Percentiles rank a stretch among this genome's conserved stretches.
Conservation (phyloP, 2,329 filamentous ascomycete species). For the Truncatella angustata region DNA sequence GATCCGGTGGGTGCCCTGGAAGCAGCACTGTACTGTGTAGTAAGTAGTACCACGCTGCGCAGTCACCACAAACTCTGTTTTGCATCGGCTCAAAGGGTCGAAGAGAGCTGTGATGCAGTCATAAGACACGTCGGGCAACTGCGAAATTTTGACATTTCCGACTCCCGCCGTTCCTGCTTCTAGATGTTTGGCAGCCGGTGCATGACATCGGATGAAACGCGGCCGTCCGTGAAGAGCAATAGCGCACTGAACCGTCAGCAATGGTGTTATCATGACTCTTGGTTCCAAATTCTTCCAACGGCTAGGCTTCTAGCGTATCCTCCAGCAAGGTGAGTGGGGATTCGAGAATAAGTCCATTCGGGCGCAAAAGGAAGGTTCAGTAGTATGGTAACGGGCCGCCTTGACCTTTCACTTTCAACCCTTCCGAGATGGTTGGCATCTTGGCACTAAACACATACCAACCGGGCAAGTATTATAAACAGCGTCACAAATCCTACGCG, state of each 20-base stretch:
- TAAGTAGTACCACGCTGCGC: no score
- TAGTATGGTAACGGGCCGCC: neutral
- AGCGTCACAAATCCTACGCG: no score
- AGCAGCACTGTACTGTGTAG: no score
- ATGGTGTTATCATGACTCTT: neutral
- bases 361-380: neutral
- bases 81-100: no score
- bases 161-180: neutral
- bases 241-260: neutral
- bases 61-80: no score
- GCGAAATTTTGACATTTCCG: neutral
- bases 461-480: no score
- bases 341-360: neutral
- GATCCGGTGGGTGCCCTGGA: no score
- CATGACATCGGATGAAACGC: neutral
- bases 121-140: no score
- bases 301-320: neutral
- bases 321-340: neutral
- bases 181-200: neutral
- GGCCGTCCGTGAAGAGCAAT: neutral
- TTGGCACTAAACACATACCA: no score
- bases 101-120: no score
- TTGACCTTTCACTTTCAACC: neutral
- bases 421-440: neutral
- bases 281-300: neutral